A percentile compares a stretch with the other conserved stretches of the same genome.
phyloP scores from a whole-genome alignment of 495 filamentous ascomycete genomes.

The Trichoderma orchidacearum region DNA sequence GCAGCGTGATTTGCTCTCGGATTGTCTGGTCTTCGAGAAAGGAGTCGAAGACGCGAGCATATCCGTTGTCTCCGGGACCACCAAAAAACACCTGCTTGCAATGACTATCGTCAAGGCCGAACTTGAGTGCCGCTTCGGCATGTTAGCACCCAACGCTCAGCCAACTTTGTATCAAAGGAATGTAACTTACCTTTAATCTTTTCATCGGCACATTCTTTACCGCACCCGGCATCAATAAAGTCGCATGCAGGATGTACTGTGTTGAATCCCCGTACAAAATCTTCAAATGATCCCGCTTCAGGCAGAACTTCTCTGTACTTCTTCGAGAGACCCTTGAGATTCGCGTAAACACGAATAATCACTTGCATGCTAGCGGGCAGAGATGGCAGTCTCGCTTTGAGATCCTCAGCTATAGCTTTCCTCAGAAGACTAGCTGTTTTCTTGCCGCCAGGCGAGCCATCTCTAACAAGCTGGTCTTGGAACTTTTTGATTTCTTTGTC shows the following conservation, averaged over 20 bases:
- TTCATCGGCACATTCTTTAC: constrained; percentile 19
- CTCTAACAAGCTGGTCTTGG: background rate
- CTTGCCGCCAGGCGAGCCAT: constrained; percentile 1
- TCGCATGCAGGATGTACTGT: constrained; percentile 14
- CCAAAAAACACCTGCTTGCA: constrained; percentile 2
- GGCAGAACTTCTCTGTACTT: constrained; percentile 7
- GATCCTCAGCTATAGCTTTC: background rate
- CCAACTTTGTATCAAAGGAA: no score
- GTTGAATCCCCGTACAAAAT: constrained; percentile 20
- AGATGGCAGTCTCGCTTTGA: background rate
- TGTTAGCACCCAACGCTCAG: background rate
- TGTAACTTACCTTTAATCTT: constrained; percentile 3
- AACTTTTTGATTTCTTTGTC: background rate
- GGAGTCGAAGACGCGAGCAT: background rate
- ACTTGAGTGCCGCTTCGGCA: background rate
- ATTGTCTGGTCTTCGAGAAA: background rate
- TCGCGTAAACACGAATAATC: constrained; percentile 16
- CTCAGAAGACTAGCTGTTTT: background rate
- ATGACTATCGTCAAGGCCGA: background rate
- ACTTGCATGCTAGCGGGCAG: constrained; percentile 4
- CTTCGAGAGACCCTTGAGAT: constrained; percentile 15
- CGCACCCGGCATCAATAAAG: constrained; percentile 19
- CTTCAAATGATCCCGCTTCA: background rate
- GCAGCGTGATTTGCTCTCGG: background rate
- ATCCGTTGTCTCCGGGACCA: constrained; percentile 2